phyloP scores from a whole-genome alignment of 352 stramenopile genomes.

The Blastocystis sp. region DNA sequence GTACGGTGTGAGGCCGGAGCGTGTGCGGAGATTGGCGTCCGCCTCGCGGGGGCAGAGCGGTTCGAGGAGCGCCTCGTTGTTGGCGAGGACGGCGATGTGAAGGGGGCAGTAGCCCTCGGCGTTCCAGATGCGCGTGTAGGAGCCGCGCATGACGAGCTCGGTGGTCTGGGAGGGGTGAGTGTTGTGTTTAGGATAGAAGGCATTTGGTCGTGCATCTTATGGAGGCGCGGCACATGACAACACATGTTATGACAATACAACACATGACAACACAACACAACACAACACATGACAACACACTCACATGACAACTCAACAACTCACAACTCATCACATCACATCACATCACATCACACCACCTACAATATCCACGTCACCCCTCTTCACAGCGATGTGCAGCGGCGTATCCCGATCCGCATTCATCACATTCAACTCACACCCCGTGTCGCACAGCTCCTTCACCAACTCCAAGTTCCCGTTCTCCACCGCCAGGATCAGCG shows the following conservation, averaged over 20 bases:
- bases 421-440: constrained; percentile 53
- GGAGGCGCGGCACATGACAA: not conserved
- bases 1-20: not conserved
- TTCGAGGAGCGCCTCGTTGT: constrained; percentile 12
- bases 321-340: not conserved
- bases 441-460: constrained; percentile 3
- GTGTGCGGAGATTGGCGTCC: constrained; percentile 24
- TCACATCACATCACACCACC: not conserved
- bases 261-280: not conserved
- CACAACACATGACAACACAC: not conserved
- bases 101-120: constrained; percentile 58
- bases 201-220: not conserved
- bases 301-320: not conserved
- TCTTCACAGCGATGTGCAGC: constrained; percentile 57
- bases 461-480: constrained; percentile 42
- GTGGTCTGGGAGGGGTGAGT: constrained; percentile 24
- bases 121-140: constrained; percentile 64
- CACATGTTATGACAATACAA: not conserved
- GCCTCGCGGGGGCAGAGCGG: not conserved
- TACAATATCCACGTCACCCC: constrained; percentile 57
- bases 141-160: constrained; percentile 2
- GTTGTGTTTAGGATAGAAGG: too few species aligned
- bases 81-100: constrained; percentile 43
- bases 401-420: constrained; percentile 57
- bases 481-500: constrained; percentile 50